phyloP scores from a whole-genome alignment of 78 protist species.

The Pigoraptor vietnamica region DNA sequence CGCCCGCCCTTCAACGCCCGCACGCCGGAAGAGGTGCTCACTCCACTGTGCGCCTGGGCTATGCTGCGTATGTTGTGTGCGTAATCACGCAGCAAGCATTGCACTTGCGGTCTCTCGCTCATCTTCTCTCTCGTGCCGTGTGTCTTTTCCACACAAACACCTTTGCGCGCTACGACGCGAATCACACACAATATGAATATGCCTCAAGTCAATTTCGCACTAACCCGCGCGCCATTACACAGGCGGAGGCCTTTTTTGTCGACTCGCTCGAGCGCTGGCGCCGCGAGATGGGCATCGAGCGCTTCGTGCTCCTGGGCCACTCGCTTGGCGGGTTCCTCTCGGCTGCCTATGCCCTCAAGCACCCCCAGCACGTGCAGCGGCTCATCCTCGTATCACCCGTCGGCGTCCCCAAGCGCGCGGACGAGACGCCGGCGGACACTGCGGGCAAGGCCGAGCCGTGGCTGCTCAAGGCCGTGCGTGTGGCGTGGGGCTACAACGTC shows the following conservation, averaged over 20 bases:
- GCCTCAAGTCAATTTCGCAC: too few species aligned
- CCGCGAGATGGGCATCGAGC: not conserved
- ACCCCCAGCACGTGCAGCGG: not conserved
- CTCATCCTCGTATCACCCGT: constrained; percentile 21
- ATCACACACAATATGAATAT: too few species aligned
- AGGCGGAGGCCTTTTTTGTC: not conserved
- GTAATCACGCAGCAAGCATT: too few species aligned
- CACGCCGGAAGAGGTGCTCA: not conserved
- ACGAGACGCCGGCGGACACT: not conserved
- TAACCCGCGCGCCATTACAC: not conserved
- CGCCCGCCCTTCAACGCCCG: not conserved
- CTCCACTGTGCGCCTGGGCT: not conserved
- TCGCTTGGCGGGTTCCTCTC: constrained; percentile 14
- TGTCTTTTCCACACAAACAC: too few species aligned
- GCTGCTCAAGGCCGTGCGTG: not conserved
- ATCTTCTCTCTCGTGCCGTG: too few species aligned
- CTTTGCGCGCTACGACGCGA: too few species aligned
- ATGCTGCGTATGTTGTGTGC: too few species aligned
- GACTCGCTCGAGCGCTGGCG: constrained; percentile 10
- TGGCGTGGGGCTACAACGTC: not conserved
- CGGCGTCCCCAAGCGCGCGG: not conserved
- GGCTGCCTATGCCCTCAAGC: constrained; percentile 5
- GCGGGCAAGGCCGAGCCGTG: not conserved
- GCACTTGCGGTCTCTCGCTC: too few species aligned
- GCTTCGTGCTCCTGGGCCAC: constrained; percentile 5